phyloP scores from a whole-genome alignment of 2,329 filamentous ascomycete genomes.

The Rhinocladiella similis region DNA sequence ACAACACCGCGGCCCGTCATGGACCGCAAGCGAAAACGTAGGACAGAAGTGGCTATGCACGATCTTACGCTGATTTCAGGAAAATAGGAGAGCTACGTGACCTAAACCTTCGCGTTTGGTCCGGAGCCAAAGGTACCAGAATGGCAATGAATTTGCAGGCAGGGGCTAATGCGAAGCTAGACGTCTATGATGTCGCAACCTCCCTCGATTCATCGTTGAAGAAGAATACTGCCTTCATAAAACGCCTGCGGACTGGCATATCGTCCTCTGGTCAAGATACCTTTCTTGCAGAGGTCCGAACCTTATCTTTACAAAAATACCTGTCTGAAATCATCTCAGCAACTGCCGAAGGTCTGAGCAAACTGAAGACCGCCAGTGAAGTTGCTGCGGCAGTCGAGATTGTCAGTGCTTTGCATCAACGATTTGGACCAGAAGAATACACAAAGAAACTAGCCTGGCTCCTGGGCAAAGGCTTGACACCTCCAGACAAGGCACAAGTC shows the following conservation, averaged over 20 bases:
- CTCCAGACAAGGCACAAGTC: conserved; percentile 80
- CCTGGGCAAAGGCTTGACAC: conserved; percentile 84
- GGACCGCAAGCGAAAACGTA: conserved; percentile 54
- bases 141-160: neutral
- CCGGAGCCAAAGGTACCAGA: conserved; percentile 74
- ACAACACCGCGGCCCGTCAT: conserved; percentile 36
- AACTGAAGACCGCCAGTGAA: conserved; percentile 87
- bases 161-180: conserved; percentile 48
- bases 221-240: conserved; percentile 98
- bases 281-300: conserved; percentile 86
- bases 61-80: conserved; percentile 9
- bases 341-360: conserved; percentile 90
- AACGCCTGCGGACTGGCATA: conserved; percentile 87
- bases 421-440: conserved; percentile 87
- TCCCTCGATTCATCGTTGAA: conserved; percentile 93
- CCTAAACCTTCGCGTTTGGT: conserved; percentile 85
- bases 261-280: conserved; percentile 75
- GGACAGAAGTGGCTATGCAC: conserved; percentile 16
- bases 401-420: conserved; percentile 90
- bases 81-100: conserved; percentile 79
- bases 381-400: conserved; percentile 90
- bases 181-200: conserved; percentile 73
- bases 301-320: conserved; percentile 91
- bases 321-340: conserved; percentile 95
- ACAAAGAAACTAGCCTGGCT: conserved; percentile 91